Percentiles rank a stretch among this genome's conserved stretches.
Conservation (phyloP, 2,329 filamentous ascomycete species). For the Neonectria magnoliae region DNA sequence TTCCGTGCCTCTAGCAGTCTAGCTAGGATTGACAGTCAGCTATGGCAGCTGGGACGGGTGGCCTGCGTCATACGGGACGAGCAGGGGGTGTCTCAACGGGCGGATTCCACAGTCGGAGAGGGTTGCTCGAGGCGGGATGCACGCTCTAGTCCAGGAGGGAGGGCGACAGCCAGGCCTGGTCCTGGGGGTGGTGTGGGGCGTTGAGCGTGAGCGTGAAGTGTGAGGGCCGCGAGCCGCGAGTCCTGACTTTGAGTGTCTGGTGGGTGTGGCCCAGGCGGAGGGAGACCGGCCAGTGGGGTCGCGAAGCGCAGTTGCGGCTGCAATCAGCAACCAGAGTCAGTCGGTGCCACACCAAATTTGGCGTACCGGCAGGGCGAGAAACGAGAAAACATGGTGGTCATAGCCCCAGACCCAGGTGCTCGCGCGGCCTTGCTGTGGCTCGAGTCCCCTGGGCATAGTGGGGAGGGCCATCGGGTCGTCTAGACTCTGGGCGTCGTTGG, state of each 20-base stretch:
- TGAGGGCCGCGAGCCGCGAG: not conserved
- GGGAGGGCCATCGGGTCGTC: constrained; percentile 38
- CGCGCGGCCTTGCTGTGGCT: constrained; percentile 33
- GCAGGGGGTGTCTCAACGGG: constrained; percentile 50
- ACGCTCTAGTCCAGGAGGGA: constrained; percentile 37
- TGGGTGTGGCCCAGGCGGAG: constrained; percentile 16
- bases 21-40: constrained; percentile 40
- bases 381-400: constrained; percentile 37
- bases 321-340: constrained; percentile 22
- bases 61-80: constrained; percentile 47
- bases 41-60: constrained; percentile 40
- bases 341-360: constrained; percentile 37
- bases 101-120: constrained; percentile 42
- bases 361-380: constrained; percentile 35
- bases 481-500: constrained; percentile 34
- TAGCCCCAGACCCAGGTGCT: constrained; percentile 37
- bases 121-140: constrained; percentile 37
- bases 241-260: constrained; percentile 30
- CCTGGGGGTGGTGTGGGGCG: constrained; percentile 34
- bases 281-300: constrained; percentile 21
- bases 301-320: constrained; percentile 25
- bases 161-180: constrained; percentile 32
- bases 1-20: constrained; percentile 37
- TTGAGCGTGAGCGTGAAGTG: constrained; percentile 20
- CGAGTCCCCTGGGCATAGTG: constrained; percentile 17